These are phyloP conservation scores for Quercus ilex DNA, from an alignment of 306 rosid genomes.

Conservation along the genomic window DNA sequence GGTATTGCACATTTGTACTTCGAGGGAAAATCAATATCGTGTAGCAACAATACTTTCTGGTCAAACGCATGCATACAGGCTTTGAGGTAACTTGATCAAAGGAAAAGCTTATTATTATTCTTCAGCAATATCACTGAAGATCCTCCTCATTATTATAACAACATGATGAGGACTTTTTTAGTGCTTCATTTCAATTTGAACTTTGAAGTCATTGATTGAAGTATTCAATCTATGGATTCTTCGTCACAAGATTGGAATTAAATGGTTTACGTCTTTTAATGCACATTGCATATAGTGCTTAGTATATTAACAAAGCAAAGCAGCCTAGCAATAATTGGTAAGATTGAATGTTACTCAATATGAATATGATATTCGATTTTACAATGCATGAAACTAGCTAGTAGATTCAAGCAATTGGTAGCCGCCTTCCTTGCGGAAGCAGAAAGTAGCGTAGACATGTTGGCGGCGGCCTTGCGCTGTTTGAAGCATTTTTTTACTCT, in stretches of 20 bases:
- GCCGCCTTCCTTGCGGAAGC: background rate
- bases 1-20: background rate
- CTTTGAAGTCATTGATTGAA: constrained; percentile 16
- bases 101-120: background rate
- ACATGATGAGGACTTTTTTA: background rate
- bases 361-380: too few relatives aligned
- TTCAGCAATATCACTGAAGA: background rate
- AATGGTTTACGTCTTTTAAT: constrained; percentile 28
- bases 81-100: background rate
- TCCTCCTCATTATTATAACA: background rate
- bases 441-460: background rate
- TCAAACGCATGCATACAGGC: background rate
- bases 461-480: background rate
- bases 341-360: constrained; percentile 6
- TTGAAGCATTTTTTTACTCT: background rate
- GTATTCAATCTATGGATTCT: background rate
- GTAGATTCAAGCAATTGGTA: background rate
- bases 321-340: background rate
- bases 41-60: background rate
- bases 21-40: background rate
- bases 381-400: background rate
- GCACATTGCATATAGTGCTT: constrained; percentile 11
- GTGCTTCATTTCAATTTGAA: background rate
- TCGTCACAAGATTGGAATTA: too few relatives aligned
- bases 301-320: background rate